Conservation (phyloP, 192 early-diverging fungal genomes). For the Paraglomus brasilianum region DNA sequence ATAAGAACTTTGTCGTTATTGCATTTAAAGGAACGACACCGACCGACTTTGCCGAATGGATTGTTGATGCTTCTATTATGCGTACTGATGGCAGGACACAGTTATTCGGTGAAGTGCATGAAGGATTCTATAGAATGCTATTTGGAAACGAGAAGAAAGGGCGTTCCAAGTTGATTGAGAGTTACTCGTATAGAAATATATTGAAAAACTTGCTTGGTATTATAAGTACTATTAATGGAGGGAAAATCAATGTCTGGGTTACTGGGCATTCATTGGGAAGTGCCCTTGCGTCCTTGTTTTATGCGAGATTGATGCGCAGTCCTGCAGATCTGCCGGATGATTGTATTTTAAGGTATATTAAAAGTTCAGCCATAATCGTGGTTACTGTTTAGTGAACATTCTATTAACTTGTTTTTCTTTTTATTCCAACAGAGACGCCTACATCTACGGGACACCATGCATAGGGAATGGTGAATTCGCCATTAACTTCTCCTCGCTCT, state of each 20-base stretch:
- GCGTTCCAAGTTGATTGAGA: no score
- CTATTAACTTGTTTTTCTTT: no score
- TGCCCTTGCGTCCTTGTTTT: constrained; percentile 44
- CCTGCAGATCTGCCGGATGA: constrained; percentile 16
- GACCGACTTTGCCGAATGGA: constrained; percentile 40
- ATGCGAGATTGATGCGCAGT: constrained; percentile 44
- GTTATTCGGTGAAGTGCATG: constrained; percentile 39
- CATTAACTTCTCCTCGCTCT: constrained; percentile 37
- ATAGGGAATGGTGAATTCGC: constrained; percentile 50
- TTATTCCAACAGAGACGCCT: constrained; percentile 40
- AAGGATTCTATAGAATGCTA: constrained; percentile 42
- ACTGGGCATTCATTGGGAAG: constrained; percentile 57
- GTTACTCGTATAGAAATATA: no score
- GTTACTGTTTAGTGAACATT: no score
- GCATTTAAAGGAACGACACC: constrained; percentile 44
- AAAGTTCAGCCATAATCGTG: no score
- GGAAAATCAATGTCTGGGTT: constrained; percentile 47
- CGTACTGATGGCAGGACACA: constrained; percentile 37
- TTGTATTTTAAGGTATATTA: constrained; percentile 1
- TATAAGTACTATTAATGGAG: neutral
- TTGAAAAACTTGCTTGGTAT: no score
- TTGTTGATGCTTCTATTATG: constrained; percentile 40
- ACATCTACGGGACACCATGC: constrained; percentile 45
- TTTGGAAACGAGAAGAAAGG: constrained; percentile 13
- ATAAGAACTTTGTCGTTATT: constrained; percentile 38